Evolutionary conservation across 495 filamentous ascomycete species (phyloP).

Genomic region (Hypomontagnella submonticulosa): DNA sequence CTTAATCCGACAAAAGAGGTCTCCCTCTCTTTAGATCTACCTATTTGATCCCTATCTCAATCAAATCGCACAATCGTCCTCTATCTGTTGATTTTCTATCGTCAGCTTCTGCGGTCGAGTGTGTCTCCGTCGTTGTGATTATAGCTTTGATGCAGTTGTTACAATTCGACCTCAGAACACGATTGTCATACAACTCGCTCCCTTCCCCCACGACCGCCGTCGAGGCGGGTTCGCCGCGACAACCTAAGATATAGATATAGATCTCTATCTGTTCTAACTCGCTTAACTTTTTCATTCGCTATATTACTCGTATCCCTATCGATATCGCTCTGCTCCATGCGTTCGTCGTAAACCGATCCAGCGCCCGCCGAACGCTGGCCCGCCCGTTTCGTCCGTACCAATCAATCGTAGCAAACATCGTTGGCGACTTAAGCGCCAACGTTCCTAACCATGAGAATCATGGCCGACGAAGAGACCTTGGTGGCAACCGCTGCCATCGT

Average conservation of each 20-base stretch:
- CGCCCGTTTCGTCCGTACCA: constrained; percentile 24
- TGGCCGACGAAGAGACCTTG: constrained; percentile 71
- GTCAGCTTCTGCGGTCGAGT: constrained; percentile 21
- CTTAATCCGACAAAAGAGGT: constrained; percentile 38
- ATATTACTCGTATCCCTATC: constrained; percentile 29
- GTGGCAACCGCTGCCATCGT: constrained; percentile 71
- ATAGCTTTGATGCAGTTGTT: constrained; percentile 23
- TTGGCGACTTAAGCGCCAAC: constrained; percentile 20
- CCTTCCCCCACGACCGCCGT: constrained; percentile 40
- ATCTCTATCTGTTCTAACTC: constrained; percentile 33
- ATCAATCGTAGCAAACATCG: constrained; percentile 21
- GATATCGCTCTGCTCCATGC: constrained; percentile 48
- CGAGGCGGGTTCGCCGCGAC: constrained; percentile 44
- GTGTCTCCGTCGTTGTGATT: constrained; percentile 23
- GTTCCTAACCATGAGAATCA: constrained; percentile 44
- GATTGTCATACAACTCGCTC: constrained; percentile 25
- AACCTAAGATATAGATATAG: constrained; percentile 32
- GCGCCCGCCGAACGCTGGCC: constrained; percentile 57
- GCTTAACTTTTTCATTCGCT: constrained; percentile 24
- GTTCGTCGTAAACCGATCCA: constrained; percentile 56
- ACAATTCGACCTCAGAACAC: too few species aligned
- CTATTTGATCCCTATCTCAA: constrained; percentile 5
- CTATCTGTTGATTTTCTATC: constrained; percentile 18
- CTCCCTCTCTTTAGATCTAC: constrained; percentile 25
- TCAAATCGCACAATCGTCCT: constrained; percentile 25